Conservation (phyloP, 2,329 filamentous ascomycete genomes). For the Furcasterigmium furcatum region DNA sequence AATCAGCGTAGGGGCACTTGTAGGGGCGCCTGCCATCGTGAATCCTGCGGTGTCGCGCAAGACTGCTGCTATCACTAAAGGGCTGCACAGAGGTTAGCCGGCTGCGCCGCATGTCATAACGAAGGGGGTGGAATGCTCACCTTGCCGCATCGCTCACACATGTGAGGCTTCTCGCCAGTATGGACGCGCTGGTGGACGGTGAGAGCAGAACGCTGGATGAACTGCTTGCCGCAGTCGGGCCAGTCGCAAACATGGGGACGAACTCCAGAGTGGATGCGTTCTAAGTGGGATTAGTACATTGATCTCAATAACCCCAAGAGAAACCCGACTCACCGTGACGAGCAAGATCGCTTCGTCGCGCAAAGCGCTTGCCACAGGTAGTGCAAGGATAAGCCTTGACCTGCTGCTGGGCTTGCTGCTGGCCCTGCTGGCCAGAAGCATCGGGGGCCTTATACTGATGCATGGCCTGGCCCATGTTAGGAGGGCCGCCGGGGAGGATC, state of each 20-base stretch:
- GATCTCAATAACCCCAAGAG: too few relatives aligned
- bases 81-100: conserved; percentile 54
- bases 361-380: conserved; percentile 89
- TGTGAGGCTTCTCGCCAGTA: conserved; percentile 96
- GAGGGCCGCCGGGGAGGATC: conserved; percentile 38
- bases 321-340: conserved; percentile 80
- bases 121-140: too few relatives aligned
- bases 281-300: conserved; percentile 44
- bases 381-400: conserved; percentile 65
- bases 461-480: conserved; percentile 23
- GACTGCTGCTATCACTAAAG: conserved; percentile 92
- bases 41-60: conserved; percentile 89
- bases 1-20: conserved; percentile 95
- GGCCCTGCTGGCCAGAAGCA: conserved; percentile 2
- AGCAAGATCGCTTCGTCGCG: conserved; percentile 87
- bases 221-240: conserved; percentile 86
- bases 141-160: conserved; percentile 96
- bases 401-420: conserved; percentile 8
- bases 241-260: conserved; percentile 91
- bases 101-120: too few relatives aligned
- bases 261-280: conserved; percentile 91
- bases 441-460: conserved; percentile 14
- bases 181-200: conserved; percentile 95
- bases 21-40: conserved; percentile 95
- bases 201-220: conserved; percentile 93